Evolutionary conservation across 257 asterid species (phyloP).

Genomic region (Salvia rosmarinus): DNA sequence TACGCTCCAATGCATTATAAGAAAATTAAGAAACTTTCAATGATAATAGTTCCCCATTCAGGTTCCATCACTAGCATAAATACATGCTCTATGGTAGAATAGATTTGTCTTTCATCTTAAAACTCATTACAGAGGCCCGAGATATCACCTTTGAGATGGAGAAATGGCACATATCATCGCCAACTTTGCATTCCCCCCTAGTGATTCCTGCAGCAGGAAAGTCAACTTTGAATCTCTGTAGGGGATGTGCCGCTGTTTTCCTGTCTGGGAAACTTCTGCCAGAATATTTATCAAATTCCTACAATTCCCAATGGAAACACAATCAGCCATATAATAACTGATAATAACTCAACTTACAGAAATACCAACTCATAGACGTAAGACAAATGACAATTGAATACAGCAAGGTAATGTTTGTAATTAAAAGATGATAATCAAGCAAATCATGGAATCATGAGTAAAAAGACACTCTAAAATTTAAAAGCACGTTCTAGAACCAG

Average conservation of each 20-base stretch:
- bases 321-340: constrained; percentile 31
- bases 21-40: not conserved
- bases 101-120: constrained; percentile 9
- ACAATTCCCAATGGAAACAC: constrained; percentile 36
- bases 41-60: constrained; percentile 6
- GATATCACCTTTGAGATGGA: constrained; percentile 77
- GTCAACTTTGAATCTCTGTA: constrained; percentile 98
- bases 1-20: not conserved
- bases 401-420: constrained; percentile 9
- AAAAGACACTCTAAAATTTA: constrained; percentile 9
- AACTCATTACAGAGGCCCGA: constrained; percentile 24
- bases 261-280: constrained; percentile 96
- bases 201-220: constrained; percentile 93
- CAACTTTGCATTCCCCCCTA: constrained; percentile 97
- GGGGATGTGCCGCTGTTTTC: constrained; percentile 93
- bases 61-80: constrained; percentile 13
- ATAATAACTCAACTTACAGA: not conserved
- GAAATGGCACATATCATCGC: constrained; percentile 98
- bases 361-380: not conserved
- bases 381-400: constrained; percentile 22
- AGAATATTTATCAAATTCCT: constrained; percentile 96
- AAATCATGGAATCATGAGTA: not conserved
- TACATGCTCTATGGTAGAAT: constrained; percentile 9
- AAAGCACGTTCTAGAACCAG: not conserved
- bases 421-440: constrained; percentile 12